phyloP scores from a whole-genome alignment of 345 rosid genomes.

The Salix suchowensis region DNA sequence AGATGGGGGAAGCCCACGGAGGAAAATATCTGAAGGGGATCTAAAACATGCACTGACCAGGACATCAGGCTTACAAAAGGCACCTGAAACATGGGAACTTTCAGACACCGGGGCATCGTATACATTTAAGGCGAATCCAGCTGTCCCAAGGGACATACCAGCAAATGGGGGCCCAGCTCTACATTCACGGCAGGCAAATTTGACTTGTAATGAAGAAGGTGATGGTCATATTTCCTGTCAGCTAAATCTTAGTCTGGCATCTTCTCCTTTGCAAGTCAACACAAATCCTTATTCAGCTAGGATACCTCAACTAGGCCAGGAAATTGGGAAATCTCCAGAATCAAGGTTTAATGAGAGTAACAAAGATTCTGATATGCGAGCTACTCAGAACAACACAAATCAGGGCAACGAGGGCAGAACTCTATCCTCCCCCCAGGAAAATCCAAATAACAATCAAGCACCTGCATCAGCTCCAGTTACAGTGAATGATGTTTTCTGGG shows the following conservation, averaged over 20 bases:
- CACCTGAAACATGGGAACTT: slow-evolving; percentile 66
- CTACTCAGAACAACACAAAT: slow-evolving; percentile 23
- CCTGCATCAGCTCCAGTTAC: slow-evolving; percentile 50
- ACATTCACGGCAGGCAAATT: slow-evolving; percentile 39
- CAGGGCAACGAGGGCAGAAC: slow-evolving; percentile 13
- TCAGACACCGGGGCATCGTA: slow-evolving; percentile 78
- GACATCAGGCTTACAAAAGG: slow-evolving; percentile 40
- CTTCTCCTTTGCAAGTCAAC: slow-evolving; percentile 60
- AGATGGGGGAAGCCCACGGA: slow-evolving; percentile 47
- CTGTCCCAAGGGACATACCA: slow-evolving; percentile 36
- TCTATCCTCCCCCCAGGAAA: slow-evolving; percentile 33
- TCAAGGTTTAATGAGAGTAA: slow-evolving; percentile 20
- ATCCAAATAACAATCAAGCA: slow-evolving; percentile 40
- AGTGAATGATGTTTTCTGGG: slow-evolving; percentile 93
- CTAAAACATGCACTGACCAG: slow-evolving; percentile 42
- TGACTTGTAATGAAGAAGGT: slow-evolving; percentile 51
- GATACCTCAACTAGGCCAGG: slow-evolving; percentile 34
- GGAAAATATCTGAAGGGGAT: slow-evolving; percentile 45
- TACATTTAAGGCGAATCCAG: slow-evolving; percentile 36
- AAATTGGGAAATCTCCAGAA: slow-evolving; percentile 31
- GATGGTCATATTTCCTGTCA: slow-evolving; percentile 77
- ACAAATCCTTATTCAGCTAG: slow-evolving; percentile 37
- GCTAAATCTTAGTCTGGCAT: slow-evolving; percentile 76
- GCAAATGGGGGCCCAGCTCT: slow-evolving; percentile 35
- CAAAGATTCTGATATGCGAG: slow-evolving; percentile 32